phyloP scores from a whole-genome alignment of 129 eudicot genomes.

The Arctium minus region DNA sequence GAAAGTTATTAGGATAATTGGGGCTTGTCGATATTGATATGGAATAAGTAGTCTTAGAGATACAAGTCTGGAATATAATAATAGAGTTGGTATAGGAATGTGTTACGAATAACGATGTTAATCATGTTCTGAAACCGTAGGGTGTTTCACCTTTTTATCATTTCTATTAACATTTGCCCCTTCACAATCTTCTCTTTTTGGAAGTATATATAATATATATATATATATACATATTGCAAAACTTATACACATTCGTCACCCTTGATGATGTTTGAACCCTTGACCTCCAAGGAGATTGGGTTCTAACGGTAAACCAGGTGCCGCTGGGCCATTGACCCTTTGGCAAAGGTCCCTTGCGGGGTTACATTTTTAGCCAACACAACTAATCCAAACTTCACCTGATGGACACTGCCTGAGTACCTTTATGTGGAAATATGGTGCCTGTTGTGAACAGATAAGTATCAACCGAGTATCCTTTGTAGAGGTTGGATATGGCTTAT shows the following conservation, averaged over 20 bases:
- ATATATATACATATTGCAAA: background rate
- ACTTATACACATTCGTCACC: background rate
- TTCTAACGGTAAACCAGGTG: background rate
- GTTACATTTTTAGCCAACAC: background rate
- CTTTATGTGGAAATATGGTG: background rate
- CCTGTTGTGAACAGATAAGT: background rate
- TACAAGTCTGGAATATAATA: background rate
- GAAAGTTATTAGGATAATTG: background rate
- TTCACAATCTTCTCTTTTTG: background rate
- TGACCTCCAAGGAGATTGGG: background rate
- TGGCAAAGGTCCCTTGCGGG: background rate
- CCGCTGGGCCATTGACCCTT: background rate
- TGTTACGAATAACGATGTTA: background rate
- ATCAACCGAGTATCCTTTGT: background rate
- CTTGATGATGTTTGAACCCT: background rate
- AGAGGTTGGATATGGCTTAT: background rate
- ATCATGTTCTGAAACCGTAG: background rate
- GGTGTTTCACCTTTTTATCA: background rate
- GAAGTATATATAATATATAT: background rate
- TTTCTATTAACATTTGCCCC: background rate
- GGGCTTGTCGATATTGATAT: background rate
- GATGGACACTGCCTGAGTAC: background rate
- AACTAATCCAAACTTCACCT: background rate
- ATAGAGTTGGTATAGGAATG: background rate
- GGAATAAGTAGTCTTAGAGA: background rate